Percentiles rank a stretch among this genome's conserved stretches.
Conservation (phyloP, 768 basidiomycete species). For the Trametes sanguinea region DNA sequence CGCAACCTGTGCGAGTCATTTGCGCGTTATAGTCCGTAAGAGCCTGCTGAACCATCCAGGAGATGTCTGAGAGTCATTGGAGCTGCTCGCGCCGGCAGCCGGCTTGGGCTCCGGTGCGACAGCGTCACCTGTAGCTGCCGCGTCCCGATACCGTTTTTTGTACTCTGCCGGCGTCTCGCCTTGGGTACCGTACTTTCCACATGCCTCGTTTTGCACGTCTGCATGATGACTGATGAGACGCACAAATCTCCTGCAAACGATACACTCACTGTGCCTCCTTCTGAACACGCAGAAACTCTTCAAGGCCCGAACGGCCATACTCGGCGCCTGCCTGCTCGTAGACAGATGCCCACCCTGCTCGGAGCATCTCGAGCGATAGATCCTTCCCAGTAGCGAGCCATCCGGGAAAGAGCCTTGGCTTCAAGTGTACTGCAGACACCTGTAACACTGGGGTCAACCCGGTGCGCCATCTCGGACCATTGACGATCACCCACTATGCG, state of each 20-base stretch:
- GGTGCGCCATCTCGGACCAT: background rate
- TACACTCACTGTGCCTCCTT: conserved; percentile 31
- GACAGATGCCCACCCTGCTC: conserved; percentile 71
- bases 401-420: conserved; percentile 56
- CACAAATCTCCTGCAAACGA: background rate
- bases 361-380: conserved; percentile 74
- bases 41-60: background rate
- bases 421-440: conserved; percentile 66
- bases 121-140: background rate
- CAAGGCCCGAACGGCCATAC: conserved; percentile 71
- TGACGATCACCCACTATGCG: conserved; percentile 64
- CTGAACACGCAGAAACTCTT: conserved; percentile 62
- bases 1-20: background rate
- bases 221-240: background rate
- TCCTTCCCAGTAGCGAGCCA: conserved; percentile 48
- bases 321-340: conserved; percentile 82
- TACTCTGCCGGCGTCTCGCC: conserved; percentile 78
- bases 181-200: conserved; percentile 59
- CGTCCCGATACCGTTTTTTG: conserved; percentile 58
- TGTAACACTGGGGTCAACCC: conserved; percentile 31
- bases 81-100: background rate
- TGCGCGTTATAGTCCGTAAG: background rate
- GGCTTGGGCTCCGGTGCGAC: background rate
- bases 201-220: conserved; percentile 71
- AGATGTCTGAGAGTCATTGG: background rate